Evolutionary conservation across 306 rosid species (phyloP).

Genomic region (Sindora glabra): DNA sequence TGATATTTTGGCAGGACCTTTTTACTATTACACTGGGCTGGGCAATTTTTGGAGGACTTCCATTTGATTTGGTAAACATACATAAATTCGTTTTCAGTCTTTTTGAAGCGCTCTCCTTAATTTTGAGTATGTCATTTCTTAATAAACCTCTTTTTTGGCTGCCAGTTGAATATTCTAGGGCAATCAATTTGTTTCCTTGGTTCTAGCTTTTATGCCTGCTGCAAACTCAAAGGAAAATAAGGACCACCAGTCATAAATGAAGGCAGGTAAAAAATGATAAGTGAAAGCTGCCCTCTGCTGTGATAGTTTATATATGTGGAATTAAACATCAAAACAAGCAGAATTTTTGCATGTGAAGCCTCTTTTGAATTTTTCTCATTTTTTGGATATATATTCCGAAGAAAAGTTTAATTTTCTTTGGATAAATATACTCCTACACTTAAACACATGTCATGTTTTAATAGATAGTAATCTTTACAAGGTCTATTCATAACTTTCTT

Average conservation of each 20-base stretch:
- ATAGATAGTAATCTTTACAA: too few species aligned
- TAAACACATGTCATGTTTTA: too few species aligned
- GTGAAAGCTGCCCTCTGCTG: too few species aligned
- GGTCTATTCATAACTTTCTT: too few species aligned
- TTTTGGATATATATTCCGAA: too few species aligned
- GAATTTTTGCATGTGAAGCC: too few species aligned
- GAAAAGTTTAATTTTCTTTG: too few species aligned
- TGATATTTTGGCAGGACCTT: conserved; percentile 40
- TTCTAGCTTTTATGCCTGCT: conserved; percentile 61
- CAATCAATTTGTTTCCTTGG: conserved; percentile 69
- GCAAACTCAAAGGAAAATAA: conserved; percentile 54
- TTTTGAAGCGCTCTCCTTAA: neutral
- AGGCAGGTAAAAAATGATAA: neutral
- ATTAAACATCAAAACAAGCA: neutral
- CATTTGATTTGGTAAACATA: conserved; percentile 36
- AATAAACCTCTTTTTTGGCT: neutral
- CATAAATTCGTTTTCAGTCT: neutral
- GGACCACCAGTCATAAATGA: neutral
- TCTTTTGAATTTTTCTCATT: too few species aligned
- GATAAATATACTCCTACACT: too few species aligned
- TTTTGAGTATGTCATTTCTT: neutral
- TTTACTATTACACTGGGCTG: conserved; percentile 51
- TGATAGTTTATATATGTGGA: neutral
- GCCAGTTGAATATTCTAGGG: conserved; percentile 55
- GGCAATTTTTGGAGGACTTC: conserved; percentile 56